phyloP scores from a whole-genome alignment of 169 alveolate species.

The Amoebophrya sp. region DNA sequence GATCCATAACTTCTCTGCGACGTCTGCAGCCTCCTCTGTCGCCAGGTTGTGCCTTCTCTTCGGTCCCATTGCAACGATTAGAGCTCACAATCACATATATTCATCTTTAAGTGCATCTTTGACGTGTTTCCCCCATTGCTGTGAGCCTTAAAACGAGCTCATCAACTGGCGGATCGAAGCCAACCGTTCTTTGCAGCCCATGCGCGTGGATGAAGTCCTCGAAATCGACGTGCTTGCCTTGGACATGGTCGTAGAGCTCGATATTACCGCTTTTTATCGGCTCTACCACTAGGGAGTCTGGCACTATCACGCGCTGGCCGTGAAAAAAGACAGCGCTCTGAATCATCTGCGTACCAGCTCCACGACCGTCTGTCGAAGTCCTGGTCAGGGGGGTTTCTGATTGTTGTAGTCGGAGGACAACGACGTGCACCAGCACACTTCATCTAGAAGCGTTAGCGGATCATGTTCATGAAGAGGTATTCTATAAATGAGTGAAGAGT shows the following conservation, averaged over 20 bases:
- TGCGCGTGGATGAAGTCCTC: background rate
- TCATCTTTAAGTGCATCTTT: no score
- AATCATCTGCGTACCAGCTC: background rate
- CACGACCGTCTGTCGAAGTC: background rate
- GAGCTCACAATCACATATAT: no score
- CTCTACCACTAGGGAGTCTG: background rate
- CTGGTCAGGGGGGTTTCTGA: background rate
- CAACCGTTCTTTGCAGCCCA: background rate
- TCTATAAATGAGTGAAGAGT: no score
- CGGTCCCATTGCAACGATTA: no score
- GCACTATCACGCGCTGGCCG: background rate
- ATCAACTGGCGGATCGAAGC: background rate
- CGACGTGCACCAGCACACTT: no score
- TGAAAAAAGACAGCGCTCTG: background rate
- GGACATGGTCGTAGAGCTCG: background rate
- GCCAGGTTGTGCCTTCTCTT: no score
- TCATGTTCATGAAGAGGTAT: no score
- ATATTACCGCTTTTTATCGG: background rate
- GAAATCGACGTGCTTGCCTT: background rate
- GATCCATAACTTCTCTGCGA: no score
- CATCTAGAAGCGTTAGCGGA: no score
- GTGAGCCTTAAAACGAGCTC: no score
- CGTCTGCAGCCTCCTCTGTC: no score
- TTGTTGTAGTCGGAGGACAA: background rate
- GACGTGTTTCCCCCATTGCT: no score